Conservation (phyloP, 176 grass and related monocot genomes). For the Miscanthus lutarioriparius region DNA sequence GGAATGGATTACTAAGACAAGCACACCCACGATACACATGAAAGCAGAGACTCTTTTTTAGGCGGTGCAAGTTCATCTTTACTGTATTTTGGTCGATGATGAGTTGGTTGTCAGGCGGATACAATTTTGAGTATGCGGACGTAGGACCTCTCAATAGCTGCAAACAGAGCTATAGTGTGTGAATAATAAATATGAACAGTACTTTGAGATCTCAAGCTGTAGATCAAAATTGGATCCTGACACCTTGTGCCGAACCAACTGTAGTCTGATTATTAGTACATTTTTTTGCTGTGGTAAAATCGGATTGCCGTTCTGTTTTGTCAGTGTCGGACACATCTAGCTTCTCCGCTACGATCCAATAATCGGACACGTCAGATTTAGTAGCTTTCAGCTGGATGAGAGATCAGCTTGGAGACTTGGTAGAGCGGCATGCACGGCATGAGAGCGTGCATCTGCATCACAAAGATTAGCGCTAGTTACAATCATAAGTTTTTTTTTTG, state of each 20-base stretch:
- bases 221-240: conserved; percentile 31
- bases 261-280: neutral
- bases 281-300: neutral
- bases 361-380: no score
- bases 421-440: no score
- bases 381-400: no score
- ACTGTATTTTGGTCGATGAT: conserved; percentile 31
- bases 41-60: conserved; percentile 39
- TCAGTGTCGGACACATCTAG: neutral
- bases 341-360: no score
- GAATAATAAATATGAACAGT: conserved; percentile 16
- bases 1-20: conserved; percentile 81
- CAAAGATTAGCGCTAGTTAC: no score
- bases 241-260: conserved; percentile 15
- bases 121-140: conserved; percentile 46
- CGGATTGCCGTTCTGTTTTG: neutral
- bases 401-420: no score
- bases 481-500: no score
- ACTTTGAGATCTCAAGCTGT: conserved; percentile 17
- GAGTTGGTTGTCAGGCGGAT: conserved; percentile 32
- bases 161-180: conserved; percentile 22
- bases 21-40: conserved; percentile 10
- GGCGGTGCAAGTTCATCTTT: conserved; percentile 43
- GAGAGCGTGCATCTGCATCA: no score
- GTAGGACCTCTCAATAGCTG: conserved; percentile 5